Base-by-base conservation (phyloP, 768 basidiomycete genomes). In the Mycena maculata region DNA sequence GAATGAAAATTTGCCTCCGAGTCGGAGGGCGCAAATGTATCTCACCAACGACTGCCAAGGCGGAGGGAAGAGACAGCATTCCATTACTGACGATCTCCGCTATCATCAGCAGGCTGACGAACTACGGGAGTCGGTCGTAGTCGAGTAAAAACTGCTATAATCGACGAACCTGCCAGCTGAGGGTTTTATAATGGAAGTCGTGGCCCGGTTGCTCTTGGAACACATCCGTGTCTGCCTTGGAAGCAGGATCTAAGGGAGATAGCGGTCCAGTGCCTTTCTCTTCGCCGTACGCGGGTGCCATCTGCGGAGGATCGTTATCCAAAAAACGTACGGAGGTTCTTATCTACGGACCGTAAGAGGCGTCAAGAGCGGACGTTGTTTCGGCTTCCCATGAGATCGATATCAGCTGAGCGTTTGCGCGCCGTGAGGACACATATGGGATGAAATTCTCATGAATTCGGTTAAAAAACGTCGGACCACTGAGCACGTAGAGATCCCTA, bases 1-100 rank as follows among this genome's bases (percentile, higher is more conserved):
- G 52, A 47, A 36, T 20, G 8, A 58, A 28, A 44, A 62, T 36
- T 39, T 2, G 9, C 30, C 25, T 25, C 28, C 13, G 12, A 16
- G 57, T 42, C 23, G 16, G 47, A 18, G 16, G 23, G 20, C 36
- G 5, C 3, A 20, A 28, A 2, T 47, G 20, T 7, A 12, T 30
- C 59, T 50, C 69, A 85, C 85, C 86, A 56, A 87, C 85, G 3
- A 81, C 82, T 9, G 86, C 86, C 63, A 87, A 79, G 15, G 85
- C 79, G 49, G 82, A 84, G 0, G 86, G 86, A 8, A 87, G 77
- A 18, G 86, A 86, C 18, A 87, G 72, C 82, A 87, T 85, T 13
- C 86, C 86, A 73, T 86, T 87, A 74, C 83, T 84, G 36, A 87
- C 85, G 27, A 87, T 86, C 72, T 87, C 86, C 45, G 86, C 85